These are phyloP conservation scores for Iris pallida DNA, from an alignment of 116 monocot genomes.

Conservation along the genomic window DNA sequence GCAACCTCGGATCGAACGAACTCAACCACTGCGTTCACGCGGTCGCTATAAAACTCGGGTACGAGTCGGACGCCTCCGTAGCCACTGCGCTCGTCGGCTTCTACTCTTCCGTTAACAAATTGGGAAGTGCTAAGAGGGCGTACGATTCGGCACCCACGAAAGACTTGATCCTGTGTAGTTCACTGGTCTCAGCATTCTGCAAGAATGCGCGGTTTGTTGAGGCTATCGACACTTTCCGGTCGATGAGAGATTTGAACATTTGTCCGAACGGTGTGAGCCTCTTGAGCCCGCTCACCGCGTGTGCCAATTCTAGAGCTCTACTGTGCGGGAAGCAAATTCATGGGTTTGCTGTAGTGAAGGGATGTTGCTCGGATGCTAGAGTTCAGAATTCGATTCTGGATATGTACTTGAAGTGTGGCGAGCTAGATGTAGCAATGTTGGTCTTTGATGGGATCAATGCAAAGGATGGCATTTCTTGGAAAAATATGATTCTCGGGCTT, in stretches of 20 bases:
- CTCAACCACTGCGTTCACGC: slow-evolving; percentile 20
- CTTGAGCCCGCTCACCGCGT: slow-evolving; percentile 41
- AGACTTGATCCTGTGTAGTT: slow-evolving; percentile 44
- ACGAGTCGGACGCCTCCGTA: slow-evolving; percentile 15
- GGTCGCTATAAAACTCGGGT: slow-evolving; percentile 24
- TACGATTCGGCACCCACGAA: slow-evolving; percentile 20
- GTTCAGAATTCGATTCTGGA: slow-evolving; percentile 42
- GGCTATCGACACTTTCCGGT: slow-evolving; percentile 29
- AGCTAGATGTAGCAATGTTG: slow-evolving; percentile 17
- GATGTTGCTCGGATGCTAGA: slow-evolving; percentile 20
- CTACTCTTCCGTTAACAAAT: slow-evolving; percentile 29
- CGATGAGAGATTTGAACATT: slow-evolving; percentile 17
- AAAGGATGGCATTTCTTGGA: slow-evolving; percentile 50
- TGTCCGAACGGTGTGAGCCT: slow-evolving; percentile 31
- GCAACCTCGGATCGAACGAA: neutral
- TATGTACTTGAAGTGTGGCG: slow-evolving; percentile 37
- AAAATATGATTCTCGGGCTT: slow-evolving; percentile 40
- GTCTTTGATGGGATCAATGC: slow-evolving; percentile 29
- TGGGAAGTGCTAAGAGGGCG: slow-evolving; percentile 12
- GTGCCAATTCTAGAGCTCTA: slow-evolving; percentile 24
- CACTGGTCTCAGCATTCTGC: slow-evolving; percentile 36
- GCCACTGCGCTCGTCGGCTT: slow-evolving; percentile 37
- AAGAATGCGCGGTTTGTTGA: slow-evolving; percentile 24
- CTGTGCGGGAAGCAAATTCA: slow-evolving; percentile 36
- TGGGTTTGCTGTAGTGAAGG: slow-evolving; percentile 29